These are phyloP conservation scores for Erysimum cheiri DNA, from an alignment of 441 rosid genomes.

Conservation along the genomic window DNA sequence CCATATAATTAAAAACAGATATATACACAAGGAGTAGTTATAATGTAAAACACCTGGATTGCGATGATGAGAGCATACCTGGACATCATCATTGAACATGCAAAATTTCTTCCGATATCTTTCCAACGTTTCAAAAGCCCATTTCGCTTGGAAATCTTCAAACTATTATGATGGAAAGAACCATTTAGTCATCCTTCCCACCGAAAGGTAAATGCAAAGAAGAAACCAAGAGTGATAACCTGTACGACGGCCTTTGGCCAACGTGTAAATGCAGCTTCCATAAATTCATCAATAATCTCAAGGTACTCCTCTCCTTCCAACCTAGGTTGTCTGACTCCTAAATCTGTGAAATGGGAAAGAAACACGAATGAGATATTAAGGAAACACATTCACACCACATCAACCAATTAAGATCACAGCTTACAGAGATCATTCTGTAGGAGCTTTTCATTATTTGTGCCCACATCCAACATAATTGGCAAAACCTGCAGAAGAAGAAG, in stretches of 20 bases:
- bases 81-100: slow-evolving; percentile 99
- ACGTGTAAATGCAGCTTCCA: slow-evolving; percentile 92
- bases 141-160: slow-evolving; percentile 97
- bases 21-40: slow-evolving; percentile 16
- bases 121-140: slow-evolving; percentile 96
- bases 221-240: slow-evolving; percentile 50
- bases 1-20: slow-evolving; percentile 1
- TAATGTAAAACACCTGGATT: slow-evolving; percentile 31
- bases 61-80: slow-evolving; percentile 54
- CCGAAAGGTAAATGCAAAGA: slow-evolving; percentile 35
- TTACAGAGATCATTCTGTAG: slow-evolving; percentile 90
- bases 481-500: slow-evolving; percentile 63
- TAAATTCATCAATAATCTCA: slow-evolving; percentile 88
- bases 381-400: slow-evolving; percentile 35
- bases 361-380: slow-evolving; percentile 30
- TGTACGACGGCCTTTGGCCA: slow-evolving; percentile 99
- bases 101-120: slow-evolving; percentile 88
- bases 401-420: slow-evolving; percentile 45
- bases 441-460: slow-evolving; percentile 90
- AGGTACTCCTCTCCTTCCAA: slow-evolving; percentile 96
- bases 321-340: slow-evolving; percentile 91
- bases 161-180: slow-evolving; percentile 58
- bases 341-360: slow-evolving; percentile 59
- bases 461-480: slow-evolving; percentile 96
- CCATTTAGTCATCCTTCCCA: slow-evolving; percentile 41